phyloP scores from a whole-genome alignment of 441 rosid genomes.

The Omphalea diandra region DNA sequence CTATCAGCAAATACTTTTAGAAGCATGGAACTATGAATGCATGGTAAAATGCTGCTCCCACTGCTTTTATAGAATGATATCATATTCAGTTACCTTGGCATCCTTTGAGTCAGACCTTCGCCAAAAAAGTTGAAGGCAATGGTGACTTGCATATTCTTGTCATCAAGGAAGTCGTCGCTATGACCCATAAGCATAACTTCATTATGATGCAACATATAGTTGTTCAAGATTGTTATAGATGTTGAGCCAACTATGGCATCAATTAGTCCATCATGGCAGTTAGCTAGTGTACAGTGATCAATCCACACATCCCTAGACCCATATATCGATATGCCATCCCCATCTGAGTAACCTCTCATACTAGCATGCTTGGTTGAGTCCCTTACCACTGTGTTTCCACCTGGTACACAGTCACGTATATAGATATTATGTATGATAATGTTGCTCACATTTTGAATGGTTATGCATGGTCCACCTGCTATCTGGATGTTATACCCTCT shows the following conservation, averaged over 20 bases:
- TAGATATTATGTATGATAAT: constrained; percentile 72
- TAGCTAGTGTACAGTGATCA: constrained; percentile 74
- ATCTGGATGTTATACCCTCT: constrained; percentile 79
- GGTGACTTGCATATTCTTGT: constrained; percentile 87
- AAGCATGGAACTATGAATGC: constrained; percentile 3
- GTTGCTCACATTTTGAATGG: constrained; percentile 67
- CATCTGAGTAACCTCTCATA: constrained; percentile 70
- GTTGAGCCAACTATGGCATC: constrained; percentile 75
- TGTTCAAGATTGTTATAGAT: constrained; percentile 78
- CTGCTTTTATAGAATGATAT: not conserved
- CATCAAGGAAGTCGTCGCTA: constrained; percentile 57
- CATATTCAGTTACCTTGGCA: constrained; percentile 59
- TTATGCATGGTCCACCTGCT: constrained; percentile 75
- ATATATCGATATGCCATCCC: constrained; percentile 77
- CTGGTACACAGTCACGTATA: constrained; percentile 75
- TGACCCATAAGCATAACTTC: constrained; percentile 84
- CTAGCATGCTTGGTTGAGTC: constrained; percentile 64
- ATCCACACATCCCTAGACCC: constrained; percentile 82
- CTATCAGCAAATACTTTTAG: not conserved
- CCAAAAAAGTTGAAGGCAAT: constrained; percentile 89
- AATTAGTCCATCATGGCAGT: constrained; percentile 64
- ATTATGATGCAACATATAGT: constrained; percentile 74
- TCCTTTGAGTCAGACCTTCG: constrained; percentile 79
- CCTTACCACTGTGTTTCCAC: constrained; percentile 64
- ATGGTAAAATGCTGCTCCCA: not conserved